These are phyloP conservation scores for Streptanthus diversifolius DNA, from an alignment of 345 rosid species.

Conservation along the genomic window DNA sequence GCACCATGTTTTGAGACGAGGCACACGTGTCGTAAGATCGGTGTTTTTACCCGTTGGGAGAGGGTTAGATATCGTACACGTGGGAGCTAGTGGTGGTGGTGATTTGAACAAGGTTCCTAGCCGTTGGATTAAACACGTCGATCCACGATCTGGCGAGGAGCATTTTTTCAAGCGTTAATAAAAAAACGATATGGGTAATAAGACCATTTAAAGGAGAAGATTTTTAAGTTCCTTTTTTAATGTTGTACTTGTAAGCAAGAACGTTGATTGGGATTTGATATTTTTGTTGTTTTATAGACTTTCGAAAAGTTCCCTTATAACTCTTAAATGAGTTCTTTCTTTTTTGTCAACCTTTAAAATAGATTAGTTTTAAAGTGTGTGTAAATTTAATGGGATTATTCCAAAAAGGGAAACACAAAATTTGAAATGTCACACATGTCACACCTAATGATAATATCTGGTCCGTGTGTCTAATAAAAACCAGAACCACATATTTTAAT, in stretches of 20 bases:
- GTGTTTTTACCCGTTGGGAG: constrained; percentile 67
- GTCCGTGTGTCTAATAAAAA: background rate
- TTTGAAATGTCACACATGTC: background rate
- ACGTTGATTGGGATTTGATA: background rate
- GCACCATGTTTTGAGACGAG: constrained; percentile 46
- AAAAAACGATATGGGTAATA: background rate
- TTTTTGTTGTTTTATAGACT: background rate
- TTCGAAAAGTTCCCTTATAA: background rate
- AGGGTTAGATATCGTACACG: constrained; percentile 72
- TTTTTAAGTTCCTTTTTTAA: background rate
- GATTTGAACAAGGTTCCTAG: constrained; percentile 30
- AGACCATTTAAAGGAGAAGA: background rate
- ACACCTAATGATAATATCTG: background rate
- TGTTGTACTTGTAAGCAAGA: background rate
- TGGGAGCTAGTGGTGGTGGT: constrained; percentile 38
- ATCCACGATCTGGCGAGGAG: constrained; percentile 67
- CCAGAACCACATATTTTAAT: background rate
- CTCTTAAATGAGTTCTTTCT: background rate
- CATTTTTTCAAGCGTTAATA: constrained; percentile 48
- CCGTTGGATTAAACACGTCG: constrained; percentile 75
- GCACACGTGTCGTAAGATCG: constrained; percentile 60
- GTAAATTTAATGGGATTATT: background rate
- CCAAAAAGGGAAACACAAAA: background rate
- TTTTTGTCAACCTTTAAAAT: background rate
- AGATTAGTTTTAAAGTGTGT: background rate